phyloP scores from a whole-genome alignment of 176 grass and related monocot genomes.

The Triticum dicoccoides region DNA sequence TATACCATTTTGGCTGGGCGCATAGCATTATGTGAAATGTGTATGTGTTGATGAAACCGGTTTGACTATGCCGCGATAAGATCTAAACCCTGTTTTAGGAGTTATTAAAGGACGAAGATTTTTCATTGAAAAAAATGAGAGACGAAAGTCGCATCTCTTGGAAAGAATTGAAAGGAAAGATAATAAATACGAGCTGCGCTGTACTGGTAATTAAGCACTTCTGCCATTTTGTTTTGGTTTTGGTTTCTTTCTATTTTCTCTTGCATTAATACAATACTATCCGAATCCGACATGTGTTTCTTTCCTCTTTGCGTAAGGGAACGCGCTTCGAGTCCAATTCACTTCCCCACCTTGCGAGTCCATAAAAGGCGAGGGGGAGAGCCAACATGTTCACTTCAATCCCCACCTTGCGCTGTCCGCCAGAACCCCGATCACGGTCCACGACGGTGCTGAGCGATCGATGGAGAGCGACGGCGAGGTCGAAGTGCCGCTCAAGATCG shows the following conservation, averaged over 20 bases:
- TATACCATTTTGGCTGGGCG: too few species aligned
- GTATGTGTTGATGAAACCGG: too few species aligned
- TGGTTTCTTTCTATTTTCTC: not conserved
- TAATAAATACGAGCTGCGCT: constrained; percentile 26
- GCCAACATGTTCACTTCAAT: not conserved
- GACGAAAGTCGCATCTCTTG: too few species aligned
- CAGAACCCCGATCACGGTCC: not conserved
- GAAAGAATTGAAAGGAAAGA: not conserved
- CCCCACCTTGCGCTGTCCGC: not conserved
- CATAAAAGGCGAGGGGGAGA: not conserved
- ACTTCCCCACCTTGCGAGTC: not conserved
- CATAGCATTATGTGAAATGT: too few species aligned
- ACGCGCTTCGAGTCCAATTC: not conserved
- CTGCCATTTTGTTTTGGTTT: constrained; percentile 2
- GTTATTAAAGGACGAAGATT: not conserved
- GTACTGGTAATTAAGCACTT: constrained; percentile 51
- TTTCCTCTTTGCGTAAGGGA: too few species aligned
- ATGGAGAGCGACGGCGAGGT: not conserved
- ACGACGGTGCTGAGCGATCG: not conserved
- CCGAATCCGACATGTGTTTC: too few species aligned
- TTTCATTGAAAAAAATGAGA: too few species aligned
- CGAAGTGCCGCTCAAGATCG: not conserved
- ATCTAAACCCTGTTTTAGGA: not conserved
- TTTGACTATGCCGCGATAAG: too few species aligned
- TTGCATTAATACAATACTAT: too few species aligned